Evolutionary conservation across 192 early-diverging fungal genomes (phyloP).

Genomic region (Haplosporangium gracile): DNA sequence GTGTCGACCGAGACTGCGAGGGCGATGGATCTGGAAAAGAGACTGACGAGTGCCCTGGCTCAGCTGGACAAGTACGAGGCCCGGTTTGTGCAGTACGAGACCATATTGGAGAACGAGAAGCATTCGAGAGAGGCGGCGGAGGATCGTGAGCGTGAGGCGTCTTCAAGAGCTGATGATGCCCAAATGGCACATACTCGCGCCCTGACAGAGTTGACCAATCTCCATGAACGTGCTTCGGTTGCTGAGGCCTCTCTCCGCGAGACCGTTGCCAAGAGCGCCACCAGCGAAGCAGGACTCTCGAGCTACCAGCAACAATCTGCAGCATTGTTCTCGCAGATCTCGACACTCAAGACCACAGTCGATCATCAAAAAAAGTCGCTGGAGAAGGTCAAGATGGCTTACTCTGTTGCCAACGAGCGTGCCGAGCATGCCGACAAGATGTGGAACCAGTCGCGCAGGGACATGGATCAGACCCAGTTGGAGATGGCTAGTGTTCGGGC

Average conservation of each 20-base stretch:
- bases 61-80: constrained; percentile 56
- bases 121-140: constrained; percentile 59
- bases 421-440: constrained; percentile 55
- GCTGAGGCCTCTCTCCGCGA: constrained; percentile 61
- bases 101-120: constrained; percentile 61
- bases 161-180: constrained; percentile 62
- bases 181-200: constrained; percentile 64
- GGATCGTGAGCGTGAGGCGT: constrained; percentile 59
- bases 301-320: constrained; percentile 50
- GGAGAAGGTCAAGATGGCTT: constrained; percentile 58
- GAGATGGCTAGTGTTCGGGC: constrained; percentile 45
- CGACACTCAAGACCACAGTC: constrained; percentile 52
- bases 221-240: constrained; percentile 57
- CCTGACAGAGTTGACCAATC: constrained; percentile 55
- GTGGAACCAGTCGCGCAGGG: constrained; percentile 58
- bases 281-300: constrained; percentile 49
- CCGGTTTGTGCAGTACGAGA: constrained; percentile 60
- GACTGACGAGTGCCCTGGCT: constrained; percentile 52
- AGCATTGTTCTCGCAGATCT: constrained; percentile 34
- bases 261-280: constrained; percentile 40
- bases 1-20: constrained; percentile 58
- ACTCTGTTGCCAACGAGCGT: constrained; percentile 55
- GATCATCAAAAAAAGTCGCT: constrained; percentile 61
- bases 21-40: constrained; percentile 58
- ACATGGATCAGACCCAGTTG: constrained; percentile 50